Percentiles rank a stretch among this genome's conserved stretches.
Evolutionary conservation across 441 rosid genomes (phyloP).

Genomic region (Erodium trifolium): DNA sequence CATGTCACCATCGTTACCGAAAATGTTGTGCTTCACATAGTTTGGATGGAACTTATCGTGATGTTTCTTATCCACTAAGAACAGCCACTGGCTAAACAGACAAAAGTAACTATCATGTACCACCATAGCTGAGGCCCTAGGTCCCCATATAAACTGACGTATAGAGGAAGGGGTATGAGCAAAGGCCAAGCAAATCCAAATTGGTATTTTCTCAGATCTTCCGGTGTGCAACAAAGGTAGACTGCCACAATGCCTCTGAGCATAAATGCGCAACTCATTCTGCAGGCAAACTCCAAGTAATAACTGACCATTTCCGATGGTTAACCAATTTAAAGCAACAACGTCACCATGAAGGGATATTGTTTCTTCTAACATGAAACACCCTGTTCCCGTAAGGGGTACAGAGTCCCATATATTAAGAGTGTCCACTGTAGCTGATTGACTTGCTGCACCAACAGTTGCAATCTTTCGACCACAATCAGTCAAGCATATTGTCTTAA

Average conservation of each 20-base stretch:
- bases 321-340: constrained; percentile 61
- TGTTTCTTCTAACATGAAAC: constrained; percentile 62
- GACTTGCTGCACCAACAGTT: constrained; percentile 37
- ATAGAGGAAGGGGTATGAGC: constrained; percentile 42
- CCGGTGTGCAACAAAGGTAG: constrained; percentile 32
- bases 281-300: constrained; percentile 70
- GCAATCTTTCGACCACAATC: constrained; percentile 73
- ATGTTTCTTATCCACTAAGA: constrained; percentile 33
- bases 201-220: constrained; percentile 28
- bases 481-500: constrained; percentile 48
- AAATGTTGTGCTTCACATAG: constrained; percentile 20
- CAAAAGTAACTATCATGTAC: constrained; percentile 58
- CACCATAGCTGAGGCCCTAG: constrained; percentile 44
- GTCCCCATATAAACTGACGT: constrained; percentile 63
- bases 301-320: constrained; percentile 58
- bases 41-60: constrained; percentile 22
- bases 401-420: constrained; percentile 63
- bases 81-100: constrained; percentile 53
- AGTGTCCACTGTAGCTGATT: constrained; percentile 25
- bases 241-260: constrained; percentile 44
- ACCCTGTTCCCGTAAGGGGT: constrained; percentile 51
- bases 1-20: constrained; percentile 25
- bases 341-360: constrained; percentile 41
- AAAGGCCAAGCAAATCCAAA: constrained; percentile 77
- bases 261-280: constrained; percentile 63